Percentiles rank a stretch among this genome's conserved stretches.
Conservation (phyloP, 768 basidiomycete genomes). For the Calocybe indica region DNA sequence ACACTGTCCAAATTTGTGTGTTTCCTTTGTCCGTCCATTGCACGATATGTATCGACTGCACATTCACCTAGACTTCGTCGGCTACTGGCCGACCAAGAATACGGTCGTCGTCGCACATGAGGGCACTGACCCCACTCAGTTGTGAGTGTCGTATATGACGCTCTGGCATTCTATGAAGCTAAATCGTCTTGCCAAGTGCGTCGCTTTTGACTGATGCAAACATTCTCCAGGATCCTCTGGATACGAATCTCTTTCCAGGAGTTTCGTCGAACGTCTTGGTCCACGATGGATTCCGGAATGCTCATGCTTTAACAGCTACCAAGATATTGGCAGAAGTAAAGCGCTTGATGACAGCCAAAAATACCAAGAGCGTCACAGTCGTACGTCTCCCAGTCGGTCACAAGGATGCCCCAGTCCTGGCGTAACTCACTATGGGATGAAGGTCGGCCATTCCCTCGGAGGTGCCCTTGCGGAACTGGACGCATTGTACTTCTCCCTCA, state of each 20-base stretch:
- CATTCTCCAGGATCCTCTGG: conserved; percentile 30
- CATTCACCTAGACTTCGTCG: conserved; percentile 39
- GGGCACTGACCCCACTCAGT: conserved; percentile 50
- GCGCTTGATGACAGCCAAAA: conserved; percentile 27
- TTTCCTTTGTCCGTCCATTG: not conserved
- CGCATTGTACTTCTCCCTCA: conserved; percentile 39
- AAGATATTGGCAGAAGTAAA: conserved; percentile 39
- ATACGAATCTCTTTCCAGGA: conserved; percentile 50
- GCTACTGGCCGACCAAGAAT: conserved; percentile 43
- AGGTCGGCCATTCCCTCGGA: conserved; percentile 48
- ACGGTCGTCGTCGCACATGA: conserved; percentile 54
- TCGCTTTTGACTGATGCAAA: conserved; percentile 46
- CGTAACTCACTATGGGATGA: not conserved
- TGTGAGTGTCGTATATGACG: conserved; percentile 28
- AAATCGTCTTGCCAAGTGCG: conserved; percentile 22
- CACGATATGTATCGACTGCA: not conserved
- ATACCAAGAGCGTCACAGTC: conserved; percentile 33
- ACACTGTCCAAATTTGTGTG: conserved; percentile 42
- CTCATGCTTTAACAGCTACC: conserved; percentile 41
- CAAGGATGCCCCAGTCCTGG: conserved; percentile 9
- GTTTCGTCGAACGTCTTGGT: conserved; percentile 35
- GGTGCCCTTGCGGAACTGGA: conserved; percentile 49
- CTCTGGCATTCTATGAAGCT: not conserved
- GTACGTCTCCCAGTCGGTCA: conserved; percentile 17
- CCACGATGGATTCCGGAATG: conserved; percentile 49